Conservation (phyloP, 441 rosid species). For the Populus trichocarpa region DNA sequence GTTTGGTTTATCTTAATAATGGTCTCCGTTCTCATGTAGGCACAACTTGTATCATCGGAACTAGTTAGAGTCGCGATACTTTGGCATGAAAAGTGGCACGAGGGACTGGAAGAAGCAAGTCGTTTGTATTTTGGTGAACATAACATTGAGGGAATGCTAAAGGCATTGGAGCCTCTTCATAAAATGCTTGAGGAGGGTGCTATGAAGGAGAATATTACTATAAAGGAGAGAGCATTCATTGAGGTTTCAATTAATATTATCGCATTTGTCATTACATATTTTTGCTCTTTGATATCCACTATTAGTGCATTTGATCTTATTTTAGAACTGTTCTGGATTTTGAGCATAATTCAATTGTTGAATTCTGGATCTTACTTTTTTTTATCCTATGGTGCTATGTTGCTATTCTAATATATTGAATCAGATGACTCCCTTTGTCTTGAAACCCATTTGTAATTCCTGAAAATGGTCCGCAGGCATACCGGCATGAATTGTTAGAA, state of each 20-base stretch:
- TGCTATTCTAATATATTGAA: background rate
- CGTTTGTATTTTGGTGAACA: constrained; percentile 98
- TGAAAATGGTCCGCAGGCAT: constrained; percentile 51
- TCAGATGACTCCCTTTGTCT: background rate
- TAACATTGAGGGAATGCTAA: constrained; percentile 97
- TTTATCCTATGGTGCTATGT: background rate
- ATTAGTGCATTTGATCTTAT: background rate
- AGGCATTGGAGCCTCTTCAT: constrained; percentile 95
- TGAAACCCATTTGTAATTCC: background rate
- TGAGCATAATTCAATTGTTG: background rate
- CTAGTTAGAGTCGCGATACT: constrained; percentile 97
- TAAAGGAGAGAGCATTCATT: constrained; percentile 93
- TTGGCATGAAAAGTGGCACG: constrained; percentile 99
- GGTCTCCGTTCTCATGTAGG: constrained; percentile 41
- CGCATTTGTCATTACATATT: background rate
- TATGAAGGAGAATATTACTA: constrained; percentile 63
- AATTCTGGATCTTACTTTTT: constrained; percentile 5
- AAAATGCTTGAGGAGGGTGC: constrained; percentile 95
- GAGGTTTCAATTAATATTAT: constrained; percentile 52
- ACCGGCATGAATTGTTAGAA: constrained; percentile 87
- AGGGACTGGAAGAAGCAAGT: constrained; percentile 99
- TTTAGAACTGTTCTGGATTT: constrained; percentile 7
- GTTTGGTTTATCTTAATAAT: constrained; percentile 8
- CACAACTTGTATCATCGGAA: constrained; percentile 92
- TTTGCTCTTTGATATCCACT: background rate